These are phyloP conservation scores for Ophiosphaerella korrae DNA, from an alignment of 2,329 filamentous ascomycete species.

Conservation along the genomic window DNA sequence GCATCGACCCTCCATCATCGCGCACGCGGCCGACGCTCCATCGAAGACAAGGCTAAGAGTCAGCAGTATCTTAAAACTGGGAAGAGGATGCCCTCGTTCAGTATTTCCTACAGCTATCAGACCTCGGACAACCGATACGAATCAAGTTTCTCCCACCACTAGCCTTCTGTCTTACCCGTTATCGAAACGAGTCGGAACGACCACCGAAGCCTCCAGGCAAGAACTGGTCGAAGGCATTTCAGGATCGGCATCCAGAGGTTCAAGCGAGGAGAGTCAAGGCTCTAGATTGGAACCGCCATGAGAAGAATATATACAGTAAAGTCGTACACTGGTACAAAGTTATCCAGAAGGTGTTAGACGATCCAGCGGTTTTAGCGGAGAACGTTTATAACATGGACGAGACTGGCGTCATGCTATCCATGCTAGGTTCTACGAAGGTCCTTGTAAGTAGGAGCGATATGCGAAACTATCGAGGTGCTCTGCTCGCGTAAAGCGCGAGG, in stretches of 20 bases:
- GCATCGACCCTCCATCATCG: too few species aligned
- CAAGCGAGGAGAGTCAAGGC: slow-evolving; percentile 6
- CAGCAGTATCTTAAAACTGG: too few species aligned
- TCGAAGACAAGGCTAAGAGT: too few species aligned
- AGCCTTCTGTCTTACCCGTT: too few species aligned
- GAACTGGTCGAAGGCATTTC: slow-evolving; percentile 9
- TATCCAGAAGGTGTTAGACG: slow-evolving; percentile 6
- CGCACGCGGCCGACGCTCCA: too few species aligned
- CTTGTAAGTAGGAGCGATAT: slow-evolving; percentile 18
- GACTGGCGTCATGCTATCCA: slow-evolving; percentile 13
- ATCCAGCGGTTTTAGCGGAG: neutral
- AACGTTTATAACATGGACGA: slow-evolving; percentile 8
- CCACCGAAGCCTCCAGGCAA: too few species aligned
- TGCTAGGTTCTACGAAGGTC: slow-evolving; percentile 13
- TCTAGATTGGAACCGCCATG: slow-evolving; percentile 13
- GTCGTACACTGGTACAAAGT: slow-evolving; percentile 1
- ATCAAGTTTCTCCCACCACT: too few species aligned
- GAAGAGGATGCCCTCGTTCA: too few species aligned
- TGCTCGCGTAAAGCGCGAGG: slow-evolving; percentile 17
- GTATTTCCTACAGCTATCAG: too few species aligned
- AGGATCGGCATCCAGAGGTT: slow-evolving; percentile 9
- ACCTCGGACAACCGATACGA: too few species aligned
- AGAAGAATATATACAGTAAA: slow-evolving; percentile 13
- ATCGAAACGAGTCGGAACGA: too few species aligned
- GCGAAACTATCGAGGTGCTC: slow-evolving; percentile 12